phyloP scores from a whole-genome alignment of 805 yeast genomes.

The Candida loeiensis region DNA sequence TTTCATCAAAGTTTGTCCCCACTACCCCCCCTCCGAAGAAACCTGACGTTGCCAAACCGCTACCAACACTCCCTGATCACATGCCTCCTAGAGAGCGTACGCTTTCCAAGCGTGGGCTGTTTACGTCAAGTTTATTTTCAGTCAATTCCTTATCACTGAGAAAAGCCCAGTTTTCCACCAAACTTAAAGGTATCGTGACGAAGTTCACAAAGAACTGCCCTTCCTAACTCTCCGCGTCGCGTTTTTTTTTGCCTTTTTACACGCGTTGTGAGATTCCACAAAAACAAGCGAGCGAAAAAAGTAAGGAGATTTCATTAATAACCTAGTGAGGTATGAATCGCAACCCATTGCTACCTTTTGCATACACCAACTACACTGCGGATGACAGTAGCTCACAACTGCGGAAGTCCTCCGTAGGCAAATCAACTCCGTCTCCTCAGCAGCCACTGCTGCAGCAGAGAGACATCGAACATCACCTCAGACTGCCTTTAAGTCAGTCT shows the following conservation, averaged over 20 bases:
- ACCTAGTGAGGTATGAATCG: slow-evolving; percentile 16
- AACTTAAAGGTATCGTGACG: background rate
- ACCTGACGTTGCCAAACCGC: background rate
- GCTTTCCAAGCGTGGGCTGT: slow-evolving; percentile 1
- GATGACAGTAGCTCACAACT: slow-evolving; percentile 14
- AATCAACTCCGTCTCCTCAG: background rate
- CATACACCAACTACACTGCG: slow-evolving; percentile 35
- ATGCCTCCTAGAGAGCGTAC: background rate
- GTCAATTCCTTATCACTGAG: background rate
- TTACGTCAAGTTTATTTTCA: background rate
- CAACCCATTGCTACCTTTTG: slow-evolving; percentile 48
- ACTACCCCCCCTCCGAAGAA: background rate
- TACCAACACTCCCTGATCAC: background rate
- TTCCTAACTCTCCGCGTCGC: too few species aligned
- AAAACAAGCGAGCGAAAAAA: background rate
- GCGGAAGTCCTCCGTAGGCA: background rate
- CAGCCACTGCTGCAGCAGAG: slow-evolving; percentile 20
- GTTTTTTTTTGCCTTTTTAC: background rate
- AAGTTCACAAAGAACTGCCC: background rate
- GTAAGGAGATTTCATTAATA: background rate
- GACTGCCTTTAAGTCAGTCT: background rate
- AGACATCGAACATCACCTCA: slow-evolving; percentile 41
- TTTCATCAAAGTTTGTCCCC: background rate
- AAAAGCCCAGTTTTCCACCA: background rate
- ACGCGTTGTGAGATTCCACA: background rate